Evolutionary conservation across 305 asterid genomes (phyloP).

Genomic region (Fraxinus latifolia): DNA sequence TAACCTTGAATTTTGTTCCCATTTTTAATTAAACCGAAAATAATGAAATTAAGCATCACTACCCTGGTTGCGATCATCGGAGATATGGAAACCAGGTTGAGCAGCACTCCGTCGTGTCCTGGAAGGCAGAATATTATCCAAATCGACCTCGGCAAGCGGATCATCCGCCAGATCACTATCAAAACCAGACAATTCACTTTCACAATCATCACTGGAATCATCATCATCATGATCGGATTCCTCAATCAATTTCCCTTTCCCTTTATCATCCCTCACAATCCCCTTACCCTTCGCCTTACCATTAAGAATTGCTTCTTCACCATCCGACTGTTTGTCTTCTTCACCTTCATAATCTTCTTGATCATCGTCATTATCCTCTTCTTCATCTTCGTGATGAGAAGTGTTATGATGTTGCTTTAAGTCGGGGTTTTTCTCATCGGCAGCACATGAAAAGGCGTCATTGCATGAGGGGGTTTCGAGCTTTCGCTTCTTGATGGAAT

Average conservation of each 20-base stretch:
- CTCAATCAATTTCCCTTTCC: constrained; percentile 38
- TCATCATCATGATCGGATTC: constrained; percentile 24
- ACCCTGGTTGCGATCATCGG: constrained; percentile 15
- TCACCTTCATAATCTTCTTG: constrained; percentile 15
- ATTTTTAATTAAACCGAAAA: neutral
- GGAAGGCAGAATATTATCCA: constrained; percentile 39
- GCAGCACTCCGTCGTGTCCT: constrained; percentile 57
- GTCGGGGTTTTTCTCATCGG: constrained; percentile 1
- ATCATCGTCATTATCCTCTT: constrained; percentile 10
- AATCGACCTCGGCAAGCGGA: constrained; percentile 35
- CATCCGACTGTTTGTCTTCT: constrained; percentile 24
- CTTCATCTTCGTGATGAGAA: neutral
- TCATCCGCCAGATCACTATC: constrained; percentile 34
- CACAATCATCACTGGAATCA: constrained; percentile 27
- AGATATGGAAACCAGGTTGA: constrained; percentile 47
- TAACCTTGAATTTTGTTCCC: neutral
- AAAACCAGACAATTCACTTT: constrained; percentile 27
- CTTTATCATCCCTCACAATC: constrained; percentile 7
- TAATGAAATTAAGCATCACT: neutral
- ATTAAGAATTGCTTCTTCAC: constrained; percentile 17
- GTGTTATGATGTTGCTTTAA: neutral
- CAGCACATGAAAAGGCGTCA: neutral
- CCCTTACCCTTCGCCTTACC: constrained; percentile 26
- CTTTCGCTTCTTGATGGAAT: constrained; percentile 30
- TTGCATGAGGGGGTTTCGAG: constrained; percentile 17